phyloP scores from a whole-genome alignment of 1,284 basidiomycete species.

The Leccinum ponderosum region DNA sequence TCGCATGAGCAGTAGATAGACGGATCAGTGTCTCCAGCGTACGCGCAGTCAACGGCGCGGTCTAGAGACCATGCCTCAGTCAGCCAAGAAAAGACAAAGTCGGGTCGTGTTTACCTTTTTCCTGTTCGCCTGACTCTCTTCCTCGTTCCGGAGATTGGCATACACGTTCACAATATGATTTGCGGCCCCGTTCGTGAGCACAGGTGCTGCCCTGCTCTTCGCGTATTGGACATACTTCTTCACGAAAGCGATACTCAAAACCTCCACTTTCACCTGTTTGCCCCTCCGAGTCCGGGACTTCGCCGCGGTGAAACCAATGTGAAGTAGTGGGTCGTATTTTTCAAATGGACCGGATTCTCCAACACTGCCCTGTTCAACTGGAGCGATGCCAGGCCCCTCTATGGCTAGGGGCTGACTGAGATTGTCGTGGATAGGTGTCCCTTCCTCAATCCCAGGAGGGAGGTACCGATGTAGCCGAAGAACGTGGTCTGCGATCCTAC shows the following conservation, averaged over 20 bases:
- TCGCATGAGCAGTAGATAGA: slow-evolving; percentile 97
- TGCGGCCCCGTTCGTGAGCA: slow-evolving; percentile 89
- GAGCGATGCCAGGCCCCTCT: slow-evolving; percentile 66
- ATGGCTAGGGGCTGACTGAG: slow-evolving; percentile 86
- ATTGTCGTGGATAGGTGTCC: slow-evolving; percentile 85
- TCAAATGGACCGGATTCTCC: slow-evolving; percentile 86
- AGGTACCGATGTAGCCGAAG: slow-evolving; percentile 97
- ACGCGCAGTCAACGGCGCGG: slow-evolving; percentile 96
- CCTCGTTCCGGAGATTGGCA: slow-evolving; percentile 90
- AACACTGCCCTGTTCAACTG: slow-evolving; percentile 48
- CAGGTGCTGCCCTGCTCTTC: slow-evolving; percentile 85
- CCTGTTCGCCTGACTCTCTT: slow-evolving; percentile 80
- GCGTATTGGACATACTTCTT: slow-evolving; percentile 99
- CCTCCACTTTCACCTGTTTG: slow-evolving; percentile 74
- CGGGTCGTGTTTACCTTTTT: slow-evolving; percentile 67
- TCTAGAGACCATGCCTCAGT: slow-evolving; percentile 49
- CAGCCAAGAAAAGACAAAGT: slow-evolving; percentile 2
- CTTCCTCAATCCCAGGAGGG: slow-evolving; percentile 95
- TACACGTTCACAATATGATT: slow-evolving; percentile 96
- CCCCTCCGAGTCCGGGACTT: slow-evolving; percentile 58
- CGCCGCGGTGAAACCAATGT: slow-evolving; percentile 72
- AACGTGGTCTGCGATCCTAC: slow-evolving; percentile 96
- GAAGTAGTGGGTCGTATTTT: slow-evolving; percentile 95
- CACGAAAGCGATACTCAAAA: slow-evolving; percentile 91
- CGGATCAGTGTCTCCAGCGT: slow-evolving; percentile 99